These are phyloP conservation scores for Podaxis pistillaris DNA, from an alignment of 768 basidiomycete species.

Conservation along the genomic window DNA sequence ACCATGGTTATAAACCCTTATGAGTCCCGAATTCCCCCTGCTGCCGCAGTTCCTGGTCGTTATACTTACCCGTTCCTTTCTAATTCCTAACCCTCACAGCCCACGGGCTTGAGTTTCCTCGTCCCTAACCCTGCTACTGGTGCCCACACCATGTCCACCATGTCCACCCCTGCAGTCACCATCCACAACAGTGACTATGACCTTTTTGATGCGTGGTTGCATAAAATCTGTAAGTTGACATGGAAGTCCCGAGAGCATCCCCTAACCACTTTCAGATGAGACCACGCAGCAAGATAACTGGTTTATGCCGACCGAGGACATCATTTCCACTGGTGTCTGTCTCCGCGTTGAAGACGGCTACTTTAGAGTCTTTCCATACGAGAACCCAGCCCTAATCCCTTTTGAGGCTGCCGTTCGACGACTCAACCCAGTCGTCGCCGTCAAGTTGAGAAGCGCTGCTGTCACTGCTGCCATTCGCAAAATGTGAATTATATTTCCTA, in stretches of 20 bases:
- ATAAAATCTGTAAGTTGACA: conserved; percentile 59
- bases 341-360: conserved; percentile 58
- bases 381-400: conserved; percentile 67
- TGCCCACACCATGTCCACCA: conserved; percentile 12
- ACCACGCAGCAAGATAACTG: conserved; percentile 66
- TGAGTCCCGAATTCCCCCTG: background rate
- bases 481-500: conserved; percentile 43
- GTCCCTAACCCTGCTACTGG: background rate
- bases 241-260: background rate
- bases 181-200: conserved; percentile 69
- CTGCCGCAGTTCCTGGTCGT: background rate
- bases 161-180: conserved; percentile 32
- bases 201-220: conserved; percentile 74
- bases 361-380: conserved; percentile 86
- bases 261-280: conserved; percentile 40
- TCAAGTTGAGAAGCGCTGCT: conserved; percentile 72
- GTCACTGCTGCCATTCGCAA: conserved; percentile 75
- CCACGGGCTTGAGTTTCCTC: conserved; percentile 15
- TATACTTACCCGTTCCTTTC: conserved; percentile 18
- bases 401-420: conserved; percentile 77
- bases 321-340: conserved; percentile 70
- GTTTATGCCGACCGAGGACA: conserved; percentile 78
- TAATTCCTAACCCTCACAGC: conserved; percentile 14
- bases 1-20: conserved; percentile 11
- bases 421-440: conserved; percentile 82